Conservation (phyloP, 352 stramenopile genomes). For the Phytopythium cucurbitacearum region DNA sequence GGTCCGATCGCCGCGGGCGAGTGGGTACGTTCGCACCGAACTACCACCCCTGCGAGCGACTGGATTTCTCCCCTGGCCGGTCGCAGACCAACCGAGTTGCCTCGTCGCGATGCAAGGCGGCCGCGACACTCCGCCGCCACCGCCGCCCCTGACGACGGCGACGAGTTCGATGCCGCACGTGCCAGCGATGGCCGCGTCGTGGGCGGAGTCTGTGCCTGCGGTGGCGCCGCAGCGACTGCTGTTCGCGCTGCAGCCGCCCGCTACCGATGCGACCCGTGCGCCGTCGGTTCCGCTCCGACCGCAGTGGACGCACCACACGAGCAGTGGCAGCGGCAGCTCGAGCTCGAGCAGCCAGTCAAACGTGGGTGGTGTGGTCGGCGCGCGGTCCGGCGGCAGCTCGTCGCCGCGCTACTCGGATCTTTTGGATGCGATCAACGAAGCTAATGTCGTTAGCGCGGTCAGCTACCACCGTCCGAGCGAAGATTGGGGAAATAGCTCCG, state of each 20-base stretch:
- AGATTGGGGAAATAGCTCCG: neutral
- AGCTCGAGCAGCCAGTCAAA: neutral
- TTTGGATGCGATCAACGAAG: constrained; percentile 4
- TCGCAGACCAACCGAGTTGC: too few species aligned
- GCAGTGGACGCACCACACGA: neutral
- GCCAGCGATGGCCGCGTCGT: neutral
- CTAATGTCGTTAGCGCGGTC: neutral
- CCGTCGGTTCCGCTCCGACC: neutral
- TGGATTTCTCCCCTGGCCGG: too few species aligned
- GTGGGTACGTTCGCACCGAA: too few species aligned
- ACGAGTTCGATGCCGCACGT: too few species aligned
- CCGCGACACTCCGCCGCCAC: too few species aligned
- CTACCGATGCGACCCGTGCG: neutral
- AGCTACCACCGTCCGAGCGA: neutral
- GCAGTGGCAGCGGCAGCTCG: neutral
- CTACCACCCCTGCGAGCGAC: too few species aligned
- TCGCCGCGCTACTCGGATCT: constrained; percentile 3
- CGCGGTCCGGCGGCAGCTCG: neutral
- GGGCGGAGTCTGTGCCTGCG: neutral
- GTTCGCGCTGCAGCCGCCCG: neutral
- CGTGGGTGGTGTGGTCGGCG: neutral
- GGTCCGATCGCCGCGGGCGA: too few species aligned
- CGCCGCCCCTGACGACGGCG: too few species aligned
- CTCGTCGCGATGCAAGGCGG: too few species aligned
- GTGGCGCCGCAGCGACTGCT: neutral